Evolutionary conservation across 2,329 filamentous ascomycete genomes (phyloP).

Genomic region (Fusarium newnesense): DNA sequence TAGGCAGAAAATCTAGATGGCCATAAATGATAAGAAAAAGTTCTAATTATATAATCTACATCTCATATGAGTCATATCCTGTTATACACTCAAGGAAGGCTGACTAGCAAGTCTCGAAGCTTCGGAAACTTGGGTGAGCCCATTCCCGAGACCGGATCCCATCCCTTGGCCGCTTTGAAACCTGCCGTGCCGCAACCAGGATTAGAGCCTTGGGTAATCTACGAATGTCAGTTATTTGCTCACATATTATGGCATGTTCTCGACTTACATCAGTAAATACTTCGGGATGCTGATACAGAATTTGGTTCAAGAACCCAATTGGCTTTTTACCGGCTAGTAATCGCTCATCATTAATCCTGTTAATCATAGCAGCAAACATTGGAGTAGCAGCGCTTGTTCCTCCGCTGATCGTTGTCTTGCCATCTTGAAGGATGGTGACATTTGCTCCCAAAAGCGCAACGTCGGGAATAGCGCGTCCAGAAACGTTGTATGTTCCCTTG

Average conservation of each 20-base stretch:
- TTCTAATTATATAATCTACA: too few relatives aligned
- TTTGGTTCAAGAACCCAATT: neutral
- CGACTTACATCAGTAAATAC: neutral
- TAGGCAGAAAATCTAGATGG: neutral
- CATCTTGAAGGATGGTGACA: neutral
- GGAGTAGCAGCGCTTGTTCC: neutral
- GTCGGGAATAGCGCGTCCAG: neutral
- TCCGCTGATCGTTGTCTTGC: neutral
- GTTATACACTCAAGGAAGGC: neutral
- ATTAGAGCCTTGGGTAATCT: neutral
- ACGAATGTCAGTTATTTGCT: neutral
- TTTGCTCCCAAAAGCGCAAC: neutral
- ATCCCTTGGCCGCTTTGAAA: slow-evolving; percentile 5
- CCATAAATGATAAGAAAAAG: neutral
- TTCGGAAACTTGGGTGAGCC: neutral
- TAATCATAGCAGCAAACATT: neutral
- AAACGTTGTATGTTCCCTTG: slow-evolving; percentile 2
- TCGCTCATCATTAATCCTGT: neutral
- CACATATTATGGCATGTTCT: fast-evolving
- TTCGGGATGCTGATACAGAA: neutral
- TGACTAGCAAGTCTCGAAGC: neutral
- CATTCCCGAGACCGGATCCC: slow-evolving; percentile 8
- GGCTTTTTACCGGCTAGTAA: neutral
- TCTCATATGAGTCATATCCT: too few relatives aligned
- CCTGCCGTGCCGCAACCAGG: neutral